Percentiles rank a stretch among this genome's conserved stretches.
These are phyloP conservation scores for Trypanosoma melophagium DNA, from an alignment of 208 protist species.

Conservation along the genomic window DNA sequence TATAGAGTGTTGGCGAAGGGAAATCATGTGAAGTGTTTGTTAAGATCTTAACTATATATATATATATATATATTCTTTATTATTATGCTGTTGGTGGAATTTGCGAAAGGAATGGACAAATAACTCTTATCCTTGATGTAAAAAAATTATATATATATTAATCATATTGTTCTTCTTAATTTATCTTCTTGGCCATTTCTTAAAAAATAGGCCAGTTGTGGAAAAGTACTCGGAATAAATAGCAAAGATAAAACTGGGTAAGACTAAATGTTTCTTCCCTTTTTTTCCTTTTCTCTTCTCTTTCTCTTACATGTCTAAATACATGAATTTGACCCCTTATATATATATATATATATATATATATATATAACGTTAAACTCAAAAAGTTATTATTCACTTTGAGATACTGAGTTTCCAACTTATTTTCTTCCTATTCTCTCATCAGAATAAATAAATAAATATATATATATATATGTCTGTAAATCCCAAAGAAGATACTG, in stretches of 20 bases:
- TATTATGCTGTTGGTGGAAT: too few relatives aligned
- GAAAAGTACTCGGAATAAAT: too few relatives aligned
- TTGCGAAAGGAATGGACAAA: too few relatives aligned
- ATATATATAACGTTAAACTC: neutral
- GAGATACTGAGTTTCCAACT: too few relatives aligned
- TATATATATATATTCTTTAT: constrained; percentile 20
- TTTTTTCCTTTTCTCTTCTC: constrained; percentile 22
- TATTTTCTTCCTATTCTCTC: too few relatives aligned
- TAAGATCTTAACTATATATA: constrained; percentile 13
- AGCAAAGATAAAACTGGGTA: too few relatives aligned
- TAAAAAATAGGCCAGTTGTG: too few relatives aligned
- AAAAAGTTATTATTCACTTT: neutral
- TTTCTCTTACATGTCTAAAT: constrained; percentile 3
- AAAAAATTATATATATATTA: too few relatives aligned
- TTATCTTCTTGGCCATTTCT: too few relatives aligned
- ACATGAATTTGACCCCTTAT: neutral
- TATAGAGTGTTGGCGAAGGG: constrained; percentile 46
- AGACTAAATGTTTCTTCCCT: neutral
- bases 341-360: constrained; percentile 20
- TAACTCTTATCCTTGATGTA: neutral
- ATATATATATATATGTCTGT: neutral
- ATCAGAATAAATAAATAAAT: too few relatives aligned
- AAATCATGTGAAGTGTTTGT: constrained; percentile 68
- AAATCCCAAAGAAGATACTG: neutral
- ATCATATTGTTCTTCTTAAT: too few relatives aligned